Base-by-base conservation (phyloP, 1,284 basidiomycete genomes). In the Volvariella volvacea region DNA sequence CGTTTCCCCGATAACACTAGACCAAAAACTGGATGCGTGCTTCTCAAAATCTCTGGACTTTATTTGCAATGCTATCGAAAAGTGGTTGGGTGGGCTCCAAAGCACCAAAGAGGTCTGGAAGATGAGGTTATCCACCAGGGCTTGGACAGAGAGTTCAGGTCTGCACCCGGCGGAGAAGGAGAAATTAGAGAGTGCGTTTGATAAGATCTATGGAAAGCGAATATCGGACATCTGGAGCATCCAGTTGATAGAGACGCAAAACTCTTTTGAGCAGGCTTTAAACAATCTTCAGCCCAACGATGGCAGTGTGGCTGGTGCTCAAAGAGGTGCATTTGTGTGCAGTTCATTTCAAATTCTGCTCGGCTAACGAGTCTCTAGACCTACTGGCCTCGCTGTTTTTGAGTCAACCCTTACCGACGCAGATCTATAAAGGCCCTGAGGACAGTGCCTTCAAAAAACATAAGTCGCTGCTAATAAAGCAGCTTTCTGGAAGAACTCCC, bases 101-200 rank as follows among this genome's bases (percentile, higher is more conserved):
- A 73, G 56, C 16, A 73, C 83, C 10, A 73, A 71, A 34, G 80
- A 80, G 34, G 73, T 87, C 6, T 88, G 86, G 85, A 71, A 67
- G 40, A 57, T 84, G n/a, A 70, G 80, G 36, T 59, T 63, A 9
- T 71, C 70, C 31, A 60, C 76, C 21, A 60, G 68, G 44, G 67
- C 65, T 38, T 78, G 74, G 71, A 57, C 82, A 7, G 46, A 51
- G 2, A 60, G 59, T 8, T 67, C 70, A 6, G 61, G 63, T 10
- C 61, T 84, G 25, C 63, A 70, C 16, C 56, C 57, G 2, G 36
- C 58, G 20, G 80, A 88, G 57, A 64, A 60, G 34, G 42, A 31
- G 1, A 53, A 63, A 14, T 50, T 86, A 3, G 57, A 58, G 33
- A 53, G 56, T 2, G 54, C 74, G 22, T 54, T 86, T 43, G 77